Percentiles rank a stretch among this genome's conserved stretches.
Evolutionary conservation across 805 yeast species (phyloP).

Genomic region (Yamadazyma kitorensis): DNA sequence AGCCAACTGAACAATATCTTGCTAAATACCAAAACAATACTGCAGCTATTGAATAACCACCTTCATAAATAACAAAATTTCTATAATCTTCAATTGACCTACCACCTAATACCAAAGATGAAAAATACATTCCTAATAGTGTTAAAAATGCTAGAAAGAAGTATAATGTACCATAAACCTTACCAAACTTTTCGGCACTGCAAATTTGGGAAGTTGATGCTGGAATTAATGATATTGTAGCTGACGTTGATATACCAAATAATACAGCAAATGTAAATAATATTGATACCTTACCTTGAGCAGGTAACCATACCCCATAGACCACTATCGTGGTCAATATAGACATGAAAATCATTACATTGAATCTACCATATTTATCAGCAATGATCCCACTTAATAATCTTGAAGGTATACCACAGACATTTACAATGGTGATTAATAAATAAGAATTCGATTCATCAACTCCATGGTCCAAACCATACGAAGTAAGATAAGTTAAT

Average conservation of each 20-base stretch:
- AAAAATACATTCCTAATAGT: slow-evolving; percentile 26
- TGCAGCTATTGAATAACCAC: slow-evolving; percentile 37
- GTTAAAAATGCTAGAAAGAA: slow-evolving; percentile 36
- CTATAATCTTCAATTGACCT: slow-evolving; percentile 31
- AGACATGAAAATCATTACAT: slow-evolving; percentile 22
- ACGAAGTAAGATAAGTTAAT: slow-evolving; percentile 25
- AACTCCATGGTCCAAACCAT: slow-evolving; percentile 23
- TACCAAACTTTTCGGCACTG: slow-evolving; percentile 52
- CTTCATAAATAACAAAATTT: slow-evolving; percentile 44
- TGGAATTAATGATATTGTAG: slow-evolving; percentile 56
- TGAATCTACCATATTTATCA: slow-evolving; percentile 27
- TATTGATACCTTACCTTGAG: slow-evolving; percentile 32
- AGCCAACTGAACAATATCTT: slow-evolving; percentile 46
- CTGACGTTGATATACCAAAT: slow-evolving; percentile 56
- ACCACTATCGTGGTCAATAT: slow-evolving; percentile 19
- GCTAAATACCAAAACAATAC: slow-evolving; percentile 41
- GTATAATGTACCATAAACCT: slow-evolving; percentile 51
- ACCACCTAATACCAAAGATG: slow-evolving; percentile 24
- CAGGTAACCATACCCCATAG: slow-evolving; percentile 27
- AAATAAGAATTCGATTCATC: slow-evolving; percentile 19
- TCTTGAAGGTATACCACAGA: slow-evolving; percentile 27
- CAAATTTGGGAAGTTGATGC: slow-evolving; percentile 60
- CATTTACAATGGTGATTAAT: slow-evolving; percentile 25
- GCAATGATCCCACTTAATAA: slow-evolving; percentile 25
- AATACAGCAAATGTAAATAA: slow-evolving; percentile 45